Percentiles rank a stretch among this genome's conserved stretches.
Evolutionary conservation across 2,329 filamentous ascomycete genomes (phyloP).

Genomic region (Fusarium paranaense): DNA sequence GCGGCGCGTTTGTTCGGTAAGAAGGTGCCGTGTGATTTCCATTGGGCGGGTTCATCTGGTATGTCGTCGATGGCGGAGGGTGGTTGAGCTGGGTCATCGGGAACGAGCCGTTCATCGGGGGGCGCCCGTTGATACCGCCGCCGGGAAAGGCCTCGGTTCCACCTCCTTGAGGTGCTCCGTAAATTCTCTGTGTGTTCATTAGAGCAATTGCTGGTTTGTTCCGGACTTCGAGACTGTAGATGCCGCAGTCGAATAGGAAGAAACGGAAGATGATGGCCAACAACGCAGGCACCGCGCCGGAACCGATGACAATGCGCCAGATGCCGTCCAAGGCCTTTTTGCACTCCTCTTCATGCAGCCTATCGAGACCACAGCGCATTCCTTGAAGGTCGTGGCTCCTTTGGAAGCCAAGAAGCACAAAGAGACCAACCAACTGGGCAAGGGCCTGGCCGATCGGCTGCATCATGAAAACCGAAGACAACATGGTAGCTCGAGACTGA

Average conservation of each 20-base stretch:
- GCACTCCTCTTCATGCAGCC: conserved; percentile 58
- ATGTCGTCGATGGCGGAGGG: conserved; percentile 24
- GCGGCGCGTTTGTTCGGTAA: conserved; percentile 36
- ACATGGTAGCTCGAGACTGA: conserved; percentile 73
- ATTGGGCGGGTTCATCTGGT: conserved; percentile 43
- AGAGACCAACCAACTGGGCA: conserved; percentile 71
- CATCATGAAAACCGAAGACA: conserved; percentile 76
- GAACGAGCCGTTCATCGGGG: conserved; percentile 36
- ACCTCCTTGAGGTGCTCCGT: conserved; percentile 54
- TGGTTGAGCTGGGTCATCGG: conserved; percentile 36
- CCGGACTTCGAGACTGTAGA: conserved; percentile 74
- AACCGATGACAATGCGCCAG: conserved; percentile 75
- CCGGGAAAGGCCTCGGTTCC: conserved; percentile 33
- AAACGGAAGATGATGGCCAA: conserved; percentile 75
- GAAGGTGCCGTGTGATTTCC: conserved; percentile 30
- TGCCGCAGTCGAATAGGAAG: conserved; percentile 73
- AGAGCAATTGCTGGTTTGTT: conserved; percentile 70
- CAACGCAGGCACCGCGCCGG: conserved; percentile 72
- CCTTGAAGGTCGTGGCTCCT: conserved; percentile 55
- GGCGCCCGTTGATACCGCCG: conserved; percentile 12
- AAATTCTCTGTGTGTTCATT: conserved; percentile 69
- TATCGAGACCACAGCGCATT: conserved; percentile 62
- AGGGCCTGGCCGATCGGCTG: conserved; percentile 75
- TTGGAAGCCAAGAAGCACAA: conserved; percentile 61
- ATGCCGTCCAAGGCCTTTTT: conserved; percentile 66